Conservation (phyloP, 202 grass and related monocot species). For the Panicum virgatum region DNA sequence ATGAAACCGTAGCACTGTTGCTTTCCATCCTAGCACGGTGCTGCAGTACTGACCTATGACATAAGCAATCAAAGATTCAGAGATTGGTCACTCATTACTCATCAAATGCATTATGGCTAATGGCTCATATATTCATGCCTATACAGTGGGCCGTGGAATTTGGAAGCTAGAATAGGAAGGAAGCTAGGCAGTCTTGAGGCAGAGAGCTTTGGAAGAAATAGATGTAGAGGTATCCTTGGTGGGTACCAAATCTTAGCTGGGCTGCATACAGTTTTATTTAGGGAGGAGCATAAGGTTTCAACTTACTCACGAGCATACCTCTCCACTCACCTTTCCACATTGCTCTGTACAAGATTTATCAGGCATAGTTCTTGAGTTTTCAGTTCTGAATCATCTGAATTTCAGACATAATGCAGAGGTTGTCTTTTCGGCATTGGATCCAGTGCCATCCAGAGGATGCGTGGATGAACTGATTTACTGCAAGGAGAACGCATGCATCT, state of each 20-base stretch:
- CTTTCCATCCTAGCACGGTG: no score
- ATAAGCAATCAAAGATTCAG: no score
- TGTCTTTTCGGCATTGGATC: slow-evolving; percentile 34
- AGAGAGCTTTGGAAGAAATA: slow-evolving; percentile 19
- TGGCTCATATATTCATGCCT: no score
- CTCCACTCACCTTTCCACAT: slow-evolving; percentile 17
- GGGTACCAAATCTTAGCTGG: slow-evolving; percentile 19
- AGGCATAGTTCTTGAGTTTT: slow-evolving; percentile 26
- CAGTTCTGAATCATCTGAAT: slow-evolving; percentile 36
- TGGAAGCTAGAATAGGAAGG: no score
- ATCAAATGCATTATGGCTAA: no score
- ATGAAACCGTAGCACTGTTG: no score
- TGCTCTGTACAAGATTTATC: slow-evolving; percentile 23
- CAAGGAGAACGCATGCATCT: slow-evolving; percentile 12
- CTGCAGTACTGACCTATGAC: no score
- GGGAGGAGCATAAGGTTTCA: slow-evolving; percentile 18
- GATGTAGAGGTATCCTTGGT: background rate
- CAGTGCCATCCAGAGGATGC: slow-evolving; percentile 1
- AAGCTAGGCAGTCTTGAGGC: no score
- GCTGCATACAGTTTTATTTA: slow-evolving; percentile 26
- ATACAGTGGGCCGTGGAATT: no score
- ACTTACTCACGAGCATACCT: slow-evolving; percentile 14
- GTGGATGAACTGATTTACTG: background rate
- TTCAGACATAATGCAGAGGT: slow-evolving; percentile 32
- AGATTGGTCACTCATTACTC: no score